These are phyloP conservation scores for Pugionium dolabratum DNA, from an alignment of 345 rosid genomes.

Conservation along the genomic window DNA sequence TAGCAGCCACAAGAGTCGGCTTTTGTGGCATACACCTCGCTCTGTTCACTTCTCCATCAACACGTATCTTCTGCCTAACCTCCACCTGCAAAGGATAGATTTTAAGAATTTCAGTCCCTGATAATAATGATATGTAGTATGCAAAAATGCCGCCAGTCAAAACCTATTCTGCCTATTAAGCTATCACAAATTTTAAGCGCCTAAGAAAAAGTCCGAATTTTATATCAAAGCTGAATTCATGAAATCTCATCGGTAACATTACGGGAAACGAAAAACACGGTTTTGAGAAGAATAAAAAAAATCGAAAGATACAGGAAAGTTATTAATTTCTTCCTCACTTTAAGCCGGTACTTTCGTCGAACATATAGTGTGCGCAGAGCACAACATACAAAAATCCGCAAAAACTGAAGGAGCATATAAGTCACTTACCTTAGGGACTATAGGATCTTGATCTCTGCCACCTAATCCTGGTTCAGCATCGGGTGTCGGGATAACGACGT, in stretches of 20 bases:
- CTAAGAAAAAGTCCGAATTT: background rate
- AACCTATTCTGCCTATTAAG: background rate
- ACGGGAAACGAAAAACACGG: background rate
- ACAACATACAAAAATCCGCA: background rate
- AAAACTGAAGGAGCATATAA: background rate
- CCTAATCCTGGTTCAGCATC: conserved; percentile 46
- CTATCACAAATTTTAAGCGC: too few species aligned
- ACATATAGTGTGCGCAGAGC: conserved; percentile 39
- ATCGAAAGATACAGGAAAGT: background rate
- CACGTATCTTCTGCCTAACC: conserved; percentile 67
- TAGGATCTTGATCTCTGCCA: conserved; percentile 43
- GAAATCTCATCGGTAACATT: background rate
- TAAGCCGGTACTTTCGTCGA: conserved; percentile 38
- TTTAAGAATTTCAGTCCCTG: background rate
- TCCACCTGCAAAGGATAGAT: conserved; percentile 54
- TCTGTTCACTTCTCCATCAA: conserved; percentile 92
- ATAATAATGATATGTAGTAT: background rate
- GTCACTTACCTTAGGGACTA: conserved; percentile 57
- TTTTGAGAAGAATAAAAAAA: background rate
- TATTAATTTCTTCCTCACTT: background rate
- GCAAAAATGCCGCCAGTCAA: background rate
- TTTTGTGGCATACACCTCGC: conserved; percentile 93
- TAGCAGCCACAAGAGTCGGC: conserved; percentile 64
- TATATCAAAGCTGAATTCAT: background rate
- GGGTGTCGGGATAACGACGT: conserved; percentile 60